These are phyloP conservation scores for Coccomyxa subellipsoidea DNA, from an alignment of 163 green algal species.

Conservation along the genomic window DNA sequence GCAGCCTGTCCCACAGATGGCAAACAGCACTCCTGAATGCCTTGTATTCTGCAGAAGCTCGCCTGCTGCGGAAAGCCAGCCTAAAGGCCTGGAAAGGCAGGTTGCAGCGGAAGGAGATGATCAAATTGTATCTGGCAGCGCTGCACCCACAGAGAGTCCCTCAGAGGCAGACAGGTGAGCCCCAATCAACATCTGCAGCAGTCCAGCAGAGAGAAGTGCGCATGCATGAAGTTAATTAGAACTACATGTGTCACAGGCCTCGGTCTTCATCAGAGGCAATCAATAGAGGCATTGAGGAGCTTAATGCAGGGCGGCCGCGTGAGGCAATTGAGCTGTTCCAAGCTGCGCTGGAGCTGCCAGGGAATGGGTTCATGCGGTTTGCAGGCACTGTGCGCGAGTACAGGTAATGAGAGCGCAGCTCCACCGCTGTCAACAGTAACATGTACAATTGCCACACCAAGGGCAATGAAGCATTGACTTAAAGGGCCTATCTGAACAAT, in stretches of 20 bases:
- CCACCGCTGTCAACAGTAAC: too few species aligned
- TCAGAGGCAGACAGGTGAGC: not conserved
- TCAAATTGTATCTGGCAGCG: not conserved
- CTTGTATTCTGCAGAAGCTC: not conserved
- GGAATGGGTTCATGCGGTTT: constrained; percentile 39
- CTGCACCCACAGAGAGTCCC: not conserved
- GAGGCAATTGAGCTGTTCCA: constrained; percentile 62
- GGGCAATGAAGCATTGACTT: too few species aligned
- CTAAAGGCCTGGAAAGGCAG: not conserved
- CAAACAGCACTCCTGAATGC: not conserved
- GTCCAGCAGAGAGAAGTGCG: too few species aligned
- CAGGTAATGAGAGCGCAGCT: too few species aligned
- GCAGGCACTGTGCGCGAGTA: constrained; percentile 47
- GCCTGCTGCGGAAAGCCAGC: not conserved
- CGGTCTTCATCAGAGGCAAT: constrained; percentile 42
- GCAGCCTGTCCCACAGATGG: too few species aligned
- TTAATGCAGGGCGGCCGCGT: constrained; percentile 14
- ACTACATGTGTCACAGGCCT: not conserved
- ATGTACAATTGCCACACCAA: too few species aligned
- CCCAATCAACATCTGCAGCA: too few species aligned
- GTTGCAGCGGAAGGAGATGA: not conserved
- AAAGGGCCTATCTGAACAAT: not conserved
- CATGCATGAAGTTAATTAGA: not conserved
- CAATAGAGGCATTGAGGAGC: constrained; percentile 45
- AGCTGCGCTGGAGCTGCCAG: constrained; percentile 65